Evolutionary conservation across 73 alveolate genomes (phyloP).

Genomic region (Urostyla sp.): DNA sequence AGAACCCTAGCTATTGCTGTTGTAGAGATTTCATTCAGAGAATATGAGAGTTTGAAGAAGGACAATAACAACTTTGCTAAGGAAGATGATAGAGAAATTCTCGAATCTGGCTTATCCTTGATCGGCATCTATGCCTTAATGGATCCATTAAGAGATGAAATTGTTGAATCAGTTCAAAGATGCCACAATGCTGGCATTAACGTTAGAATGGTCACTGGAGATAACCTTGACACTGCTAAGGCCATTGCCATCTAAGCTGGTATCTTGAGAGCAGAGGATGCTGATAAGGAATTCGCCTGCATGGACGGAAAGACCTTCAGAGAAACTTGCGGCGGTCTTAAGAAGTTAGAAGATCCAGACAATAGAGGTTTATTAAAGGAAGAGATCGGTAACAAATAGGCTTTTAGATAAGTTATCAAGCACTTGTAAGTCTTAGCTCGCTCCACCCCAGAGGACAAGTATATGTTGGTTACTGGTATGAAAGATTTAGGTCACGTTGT

Average conservation of each 20-base stretch:
- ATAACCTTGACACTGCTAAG: slow-evolving; percentile 92
- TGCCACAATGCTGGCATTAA: slow-evolving; percentile 91
- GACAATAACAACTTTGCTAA: slow-evolving; percentile 56
- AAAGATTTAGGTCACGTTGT: slow-evolving; percentile 86
- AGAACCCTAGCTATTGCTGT: slow-evolving; percentile 87
- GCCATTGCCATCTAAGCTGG: slow-evolving; percentile 92
- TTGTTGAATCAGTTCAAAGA: slow-evolving; percentile 83
- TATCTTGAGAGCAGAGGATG: slow-evolving; percentile 80
- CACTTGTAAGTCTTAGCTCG: slow-evolving; percentile 92
- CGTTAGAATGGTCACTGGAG: slow-evolving; percentile 97
- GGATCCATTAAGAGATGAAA: slow-evolving; percentile 91
- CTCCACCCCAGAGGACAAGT: slow-evolving; percentile 94
- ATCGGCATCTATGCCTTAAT: slow-evolving; percentile 86
- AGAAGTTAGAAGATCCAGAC: slow-evolving; percentile 52
- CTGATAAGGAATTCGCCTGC: slow-evolving; percentile 71
- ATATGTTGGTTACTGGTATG: slow-evolving; percentile 90
- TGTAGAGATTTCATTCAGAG: slow-evolving; percentile 75
- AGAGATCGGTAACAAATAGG: slow-evolving; percentile 55
- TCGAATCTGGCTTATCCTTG: slow-evolving; percentile 63
- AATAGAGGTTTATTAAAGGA: neutral
- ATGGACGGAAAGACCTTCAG: slow-evolving; percentile 86
- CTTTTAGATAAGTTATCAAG: slow-evolving; percentile 74
- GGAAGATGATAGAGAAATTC: slow-evolving; percentile 67
- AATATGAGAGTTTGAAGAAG: slow-evolving; percentile 58
- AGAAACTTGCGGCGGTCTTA: slow-evolving; percentile 67